Evolutionary conservation across 129 eudicot species (phyloP).

Genomic region (Pittosporum tobira): DNA sequence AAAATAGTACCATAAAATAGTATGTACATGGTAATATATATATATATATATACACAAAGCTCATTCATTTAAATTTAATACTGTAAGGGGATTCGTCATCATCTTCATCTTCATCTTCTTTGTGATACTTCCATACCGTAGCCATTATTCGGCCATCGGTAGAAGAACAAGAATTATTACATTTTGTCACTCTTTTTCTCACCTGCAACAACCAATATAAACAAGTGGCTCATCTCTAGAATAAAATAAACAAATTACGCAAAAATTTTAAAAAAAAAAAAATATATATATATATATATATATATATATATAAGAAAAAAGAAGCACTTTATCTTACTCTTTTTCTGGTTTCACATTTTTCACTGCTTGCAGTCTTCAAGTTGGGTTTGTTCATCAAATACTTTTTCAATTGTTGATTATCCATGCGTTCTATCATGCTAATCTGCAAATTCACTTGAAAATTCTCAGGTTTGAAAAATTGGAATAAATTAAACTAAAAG

Average conservation of each 20-base stretch:
- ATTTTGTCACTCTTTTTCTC: not conserved
- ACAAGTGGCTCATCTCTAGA: too few species aligned
- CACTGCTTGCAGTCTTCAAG: not conserved
- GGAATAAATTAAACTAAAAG: not conserved
- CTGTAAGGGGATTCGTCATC: too few species aligned
- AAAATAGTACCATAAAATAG: too few species aligned
- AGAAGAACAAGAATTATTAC: not conserved
- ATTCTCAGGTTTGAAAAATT: too few species aligned
- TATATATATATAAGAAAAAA: not conserved
- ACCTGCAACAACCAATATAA: conserved; percentile 7
- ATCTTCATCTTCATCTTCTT: not conserved
- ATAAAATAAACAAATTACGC: too few species aligned
- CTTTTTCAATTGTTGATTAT: not conserved
- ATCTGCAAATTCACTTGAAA: conserved; percentile 3
- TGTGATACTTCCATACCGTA: not conserved
- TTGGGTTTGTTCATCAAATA: conserved; percentile 2
- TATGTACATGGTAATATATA: too few species aligned
- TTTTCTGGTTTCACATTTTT: conserved; percentile 4
- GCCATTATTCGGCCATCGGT: not conserved
- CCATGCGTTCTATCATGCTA: not conserved
- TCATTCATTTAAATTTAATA: too few species aligned
- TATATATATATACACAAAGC: too few species aligned
- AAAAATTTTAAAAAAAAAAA: not conserved
- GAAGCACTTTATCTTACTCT: not conserved
- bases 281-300: not conserved